Base-by-base conservation (phyloP, 768 basidiomycete genomes). In the Tulasnella sp. region DNA sequence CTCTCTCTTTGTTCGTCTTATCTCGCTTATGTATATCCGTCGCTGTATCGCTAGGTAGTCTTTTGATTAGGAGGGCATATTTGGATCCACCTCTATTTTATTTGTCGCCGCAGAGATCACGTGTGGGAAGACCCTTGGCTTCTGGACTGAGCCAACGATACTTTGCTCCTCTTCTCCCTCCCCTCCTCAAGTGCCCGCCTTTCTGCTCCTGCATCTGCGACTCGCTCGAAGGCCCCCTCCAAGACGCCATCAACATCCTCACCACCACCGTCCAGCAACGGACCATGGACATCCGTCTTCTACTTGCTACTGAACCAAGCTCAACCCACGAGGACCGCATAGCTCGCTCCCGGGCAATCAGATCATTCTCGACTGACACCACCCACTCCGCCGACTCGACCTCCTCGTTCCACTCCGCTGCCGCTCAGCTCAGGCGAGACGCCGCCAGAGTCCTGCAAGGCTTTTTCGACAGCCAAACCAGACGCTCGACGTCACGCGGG, bases 221-320 rank as follows among this genome's bases (percentile, higher is more conserved):
- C 46, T 74, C 74, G 40, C 74, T 52, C 74, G 46, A 36, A 71
- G 71, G 48, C 76, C 56, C 58, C 76, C 76, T 40, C 44, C 42
- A 38, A 27, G 52, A 34, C 75, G 52, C 52, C 75, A 10, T 44
- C 75, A 27, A 42, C 46, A 56, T 75, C 46, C 21, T 75, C 75
- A 34, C n/a, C 34, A 21, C 16, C 75, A 34, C 39, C 39, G 52
- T 40, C 48, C 76, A 77, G 76, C 27, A 46, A 39, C n/a, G 40
- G 52, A 77, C 76, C 56, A 77, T 77, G 76, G 76, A 77, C n/a
- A 77, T 77, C 36, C 46, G 76, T n/a, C 58, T 77, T 39, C 36
- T 77, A 39, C 76, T 77, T 44, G 76, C 76, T 77, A 77, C 76
- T 77, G 76, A 77, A 34, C 48, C 52, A 34, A 77, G 76, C 42